phyloP scores from a whole-genome alignment of 768 basidiomycete species.

The Collybiopsis luxurians region DNA sequence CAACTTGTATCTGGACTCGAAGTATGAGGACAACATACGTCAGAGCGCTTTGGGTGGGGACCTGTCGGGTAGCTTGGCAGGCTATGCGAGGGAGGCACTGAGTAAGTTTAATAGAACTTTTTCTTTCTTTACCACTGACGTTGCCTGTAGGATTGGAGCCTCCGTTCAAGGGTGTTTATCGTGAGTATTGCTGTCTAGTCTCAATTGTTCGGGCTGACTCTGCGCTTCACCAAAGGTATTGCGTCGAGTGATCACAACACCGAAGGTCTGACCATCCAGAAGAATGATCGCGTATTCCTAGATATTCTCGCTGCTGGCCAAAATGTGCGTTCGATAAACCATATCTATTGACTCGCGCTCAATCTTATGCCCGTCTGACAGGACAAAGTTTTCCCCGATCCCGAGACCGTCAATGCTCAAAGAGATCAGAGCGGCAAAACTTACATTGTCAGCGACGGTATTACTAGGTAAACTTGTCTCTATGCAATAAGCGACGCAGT shows the following conservation, averaged over 20 bases:
- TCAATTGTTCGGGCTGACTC: not conserved
- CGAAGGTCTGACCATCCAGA: conserved; percentile 37
- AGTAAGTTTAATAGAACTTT: conserved; percentile 42
- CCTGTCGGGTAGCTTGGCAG: conserved; percentile 41
- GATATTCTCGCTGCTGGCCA: conserved; percentile 54
- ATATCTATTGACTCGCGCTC: not conserved
- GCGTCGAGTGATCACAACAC: conserved; percentile 44
- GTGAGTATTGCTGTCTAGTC: conserved; percentile 32
- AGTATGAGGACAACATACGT: conserved; percentile 36
- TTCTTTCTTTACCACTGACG: conserved; percentile 4
- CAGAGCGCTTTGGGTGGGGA: conserved; percentile 29
- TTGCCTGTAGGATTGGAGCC: conserved; percentile 60
- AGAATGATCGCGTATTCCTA: conserved; percentile 59
- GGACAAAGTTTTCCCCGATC: conserved; percentile 3
- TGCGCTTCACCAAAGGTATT: conserved; percentile 31
- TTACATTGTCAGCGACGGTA: not conserved
- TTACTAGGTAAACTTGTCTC: conserved; percentile 25
- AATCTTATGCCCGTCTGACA: not conserved
- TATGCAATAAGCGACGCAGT: not conserved
- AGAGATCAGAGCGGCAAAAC: not conserved
- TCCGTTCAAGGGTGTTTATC: conserved; percentile 67
- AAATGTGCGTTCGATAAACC: conserved; percentile 44
- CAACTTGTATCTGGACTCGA: conserved; percentile 60
- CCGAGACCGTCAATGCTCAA: conserved; percentile 8
- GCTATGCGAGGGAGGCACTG: conserved; percentile 65